These are phyloP conservation scores for Drechslerella coelobrocha DNA, from an alignment of 2,329 filamentous ascomycete species.

Conservation along the genomic window DNA sequence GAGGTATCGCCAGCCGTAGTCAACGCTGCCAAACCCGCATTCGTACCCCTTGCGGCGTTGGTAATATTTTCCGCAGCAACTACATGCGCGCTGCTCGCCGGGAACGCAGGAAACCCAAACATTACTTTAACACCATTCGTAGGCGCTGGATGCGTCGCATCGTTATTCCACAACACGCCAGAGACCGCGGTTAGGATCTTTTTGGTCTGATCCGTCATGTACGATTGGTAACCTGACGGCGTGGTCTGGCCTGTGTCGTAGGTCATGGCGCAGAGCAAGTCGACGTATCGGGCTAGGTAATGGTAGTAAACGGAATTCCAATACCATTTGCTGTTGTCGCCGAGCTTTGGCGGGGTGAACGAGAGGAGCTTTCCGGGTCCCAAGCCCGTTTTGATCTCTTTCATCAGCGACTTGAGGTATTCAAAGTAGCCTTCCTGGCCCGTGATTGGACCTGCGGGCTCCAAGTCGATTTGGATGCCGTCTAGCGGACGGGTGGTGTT, in stretches of 20 bases:
- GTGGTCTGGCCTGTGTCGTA: neutral
- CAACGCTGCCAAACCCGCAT: neutral
- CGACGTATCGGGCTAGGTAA: conserved; percentile 5
- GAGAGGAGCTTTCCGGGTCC: neutral
- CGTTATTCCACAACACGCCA: conserved; percentile 2
- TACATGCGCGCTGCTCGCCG: neutral
- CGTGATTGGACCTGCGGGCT: neutral
- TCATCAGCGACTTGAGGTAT: neutral
- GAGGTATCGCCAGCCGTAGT: neutral
- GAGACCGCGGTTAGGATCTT: conserved; percentile 8
- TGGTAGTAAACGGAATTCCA: neutral
- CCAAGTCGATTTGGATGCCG: conserved; percentile 2
- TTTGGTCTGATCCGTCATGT: neutral
- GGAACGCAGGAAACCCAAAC: conserved; percentile 2
- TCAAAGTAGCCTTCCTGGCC: neutral
- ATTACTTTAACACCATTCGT: conserved; percentile 4
- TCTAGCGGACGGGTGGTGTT: neutral
- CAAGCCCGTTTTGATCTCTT: neutral
- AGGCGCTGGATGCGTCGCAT: neutral
- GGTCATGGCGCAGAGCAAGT: neutral
- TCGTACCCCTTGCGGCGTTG: neutral
- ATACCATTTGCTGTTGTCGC: neutral
- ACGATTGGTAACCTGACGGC: neutral
- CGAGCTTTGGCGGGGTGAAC: neutral
- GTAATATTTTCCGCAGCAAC: neutral